Evolutionary conservation across 768 basidiomycete species (phyloP).

Genomic region (Coprinellus micaceus): DNA sequence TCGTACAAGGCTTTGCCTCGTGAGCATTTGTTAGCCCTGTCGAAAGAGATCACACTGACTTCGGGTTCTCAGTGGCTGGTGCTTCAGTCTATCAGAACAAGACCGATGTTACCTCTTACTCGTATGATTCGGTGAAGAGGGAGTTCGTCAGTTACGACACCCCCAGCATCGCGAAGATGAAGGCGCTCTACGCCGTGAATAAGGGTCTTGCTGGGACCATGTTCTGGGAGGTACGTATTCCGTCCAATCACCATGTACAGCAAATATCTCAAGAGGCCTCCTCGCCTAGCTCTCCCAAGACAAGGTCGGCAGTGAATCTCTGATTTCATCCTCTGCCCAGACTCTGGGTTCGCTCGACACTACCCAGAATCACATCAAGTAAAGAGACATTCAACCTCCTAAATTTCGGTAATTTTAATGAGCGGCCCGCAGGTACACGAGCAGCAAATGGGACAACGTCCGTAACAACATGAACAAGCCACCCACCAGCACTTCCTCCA

Average conservation of each 20-base stretch:
- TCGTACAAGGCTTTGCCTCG: conserved; percentile 70
- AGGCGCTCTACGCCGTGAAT: conserved; percentile 62
- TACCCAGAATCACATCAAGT: conserved; percentile 65
- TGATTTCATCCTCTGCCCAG: conserved; percentile 47
- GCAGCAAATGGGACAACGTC: conserved; percentile 71
- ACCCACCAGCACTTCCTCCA: conserved; percentile 18
- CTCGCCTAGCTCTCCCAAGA: conserved; percentile 50
- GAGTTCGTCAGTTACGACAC: conserved; percentile 79
- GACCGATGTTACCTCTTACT: conserved; percentile 70
- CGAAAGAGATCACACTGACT: too few species aligned
- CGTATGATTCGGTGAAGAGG: conserved; percentile 61
- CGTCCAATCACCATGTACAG: too few species aligned
- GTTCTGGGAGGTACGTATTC: conserved; percentile 61
- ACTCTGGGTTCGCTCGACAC: conserved; percentile 54
- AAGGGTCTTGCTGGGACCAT: conserved; percentile 65
- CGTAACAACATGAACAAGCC: conserved; percentile 54
- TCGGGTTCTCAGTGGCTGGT: conserved; percentile 44
- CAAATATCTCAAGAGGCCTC: too few species aligned
- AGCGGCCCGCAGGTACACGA: conserved; percentile 34
- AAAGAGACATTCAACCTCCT: conserved; percentile 12
- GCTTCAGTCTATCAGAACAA: conserved; percentile 64
- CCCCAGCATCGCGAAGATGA: conserved; percentile 59
- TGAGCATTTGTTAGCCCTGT: too few species aligned
- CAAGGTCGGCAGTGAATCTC: conserved; percentile 53
- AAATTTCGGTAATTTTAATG: background rate